Percentiles rank a stretch among this genome's conserved stretches.
Conservation (phyloP, 108 stramenopile genomes). For the Epipyxis sp. region DNA sequence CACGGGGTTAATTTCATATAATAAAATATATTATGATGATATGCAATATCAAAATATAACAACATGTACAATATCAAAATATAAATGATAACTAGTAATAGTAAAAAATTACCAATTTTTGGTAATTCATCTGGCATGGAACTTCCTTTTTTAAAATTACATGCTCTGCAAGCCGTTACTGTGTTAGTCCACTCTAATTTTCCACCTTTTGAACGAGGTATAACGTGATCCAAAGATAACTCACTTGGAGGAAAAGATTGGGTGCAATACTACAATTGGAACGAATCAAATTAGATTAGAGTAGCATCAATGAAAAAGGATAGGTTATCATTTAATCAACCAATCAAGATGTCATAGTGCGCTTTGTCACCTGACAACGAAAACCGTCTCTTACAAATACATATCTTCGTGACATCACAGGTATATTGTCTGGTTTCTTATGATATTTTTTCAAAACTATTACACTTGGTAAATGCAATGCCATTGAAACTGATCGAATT, state of each 20-base stretch:
- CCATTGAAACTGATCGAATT: conserved; percentile 28
- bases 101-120: too few species aligned
- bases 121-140: background rate
- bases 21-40: too few species aligned
- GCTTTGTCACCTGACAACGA: conserved; percentile 37
- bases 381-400: conserved; percentile 46
- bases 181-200: background rate
- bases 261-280: background rate
- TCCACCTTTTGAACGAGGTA: conserved; percentile 3
- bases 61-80: too few species aligned
- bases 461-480: conserved; percentile 44
- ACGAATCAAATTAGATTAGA: background rate
- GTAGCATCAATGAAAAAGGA: background rate
- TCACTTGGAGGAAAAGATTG: background rate
- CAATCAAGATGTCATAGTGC: background rate
- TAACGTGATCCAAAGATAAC: conserved; percentile 10
- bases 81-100: too few species aligned
- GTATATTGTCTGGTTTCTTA: conserved; percentile 25
- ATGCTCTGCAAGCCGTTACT: background rate
- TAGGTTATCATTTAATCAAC: background rate
- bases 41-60: too few species aligned
- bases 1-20: too few species aligned
- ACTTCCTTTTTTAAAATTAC: background rate
- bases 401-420: conserved; percentile 44
- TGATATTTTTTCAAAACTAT: conserved; percentile 37